Percentiles rank a stretch among this genome's conserved stretches.
These are phyloP conservation scores for Castanea sativa DNA, from an alignment of 306 rosid species.

Conservation along the genomic window DNA sequence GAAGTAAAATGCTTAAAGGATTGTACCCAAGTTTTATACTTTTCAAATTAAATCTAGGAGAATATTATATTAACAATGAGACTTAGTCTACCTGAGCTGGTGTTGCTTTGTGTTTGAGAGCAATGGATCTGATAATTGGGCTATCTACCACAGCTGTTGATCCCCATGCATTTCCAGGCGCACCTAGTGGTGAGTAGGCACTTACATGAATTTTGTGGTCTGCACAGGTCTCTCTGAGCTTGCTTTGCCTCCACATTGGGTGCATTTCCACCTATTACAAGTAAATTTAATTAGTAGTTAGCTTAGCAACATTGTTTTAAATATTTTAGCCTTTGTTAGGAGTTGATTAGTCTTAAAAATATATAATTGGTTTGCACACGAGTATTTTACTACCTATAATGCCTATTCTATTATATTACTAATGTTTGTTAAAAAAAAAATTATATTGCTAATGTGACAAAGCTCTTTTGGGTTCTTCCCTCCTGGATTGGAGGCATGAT, in stretches of 20 bases:
- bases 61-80: not conserved
- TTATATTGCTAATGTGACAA: not conserved
- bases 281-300: not conserved
- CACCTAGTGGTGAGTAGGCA: conserved; percentile 90
- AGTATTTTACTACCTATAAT: not conserved
- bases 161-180: conserved; percentile 93
- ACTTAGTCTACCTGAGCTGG: conserved; percentile 65
- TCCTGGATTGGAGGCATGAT: not conserved
- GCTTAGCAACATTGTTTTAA: not conserved
- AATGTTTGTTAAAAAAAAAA: not conserved
- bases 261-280: conserved; percentile 78
- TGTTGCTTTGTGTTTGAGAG: conserved; percentile 56
- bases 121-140: conserved; percentile 62
- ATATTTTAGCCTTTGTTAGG: no score
- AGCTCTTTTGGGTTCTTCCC: not conserved
- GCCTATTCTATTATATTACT: not conserved
- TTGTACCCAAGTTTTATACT: no score
- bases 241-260: conserved; percentile 85
- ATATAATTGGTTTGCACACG: not conserved
- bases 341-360: no score
- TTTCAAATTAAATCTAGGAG: no score
- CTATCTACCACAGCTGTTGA: conserved; percentile 66
- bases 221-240: conserved; percentile 55
- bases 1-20: no score
- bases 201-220: conserved; percentile 72